Conservation (phyloP, 2,329 filamentous ascomycete species). For the Aspergillus sp. region DNA sequence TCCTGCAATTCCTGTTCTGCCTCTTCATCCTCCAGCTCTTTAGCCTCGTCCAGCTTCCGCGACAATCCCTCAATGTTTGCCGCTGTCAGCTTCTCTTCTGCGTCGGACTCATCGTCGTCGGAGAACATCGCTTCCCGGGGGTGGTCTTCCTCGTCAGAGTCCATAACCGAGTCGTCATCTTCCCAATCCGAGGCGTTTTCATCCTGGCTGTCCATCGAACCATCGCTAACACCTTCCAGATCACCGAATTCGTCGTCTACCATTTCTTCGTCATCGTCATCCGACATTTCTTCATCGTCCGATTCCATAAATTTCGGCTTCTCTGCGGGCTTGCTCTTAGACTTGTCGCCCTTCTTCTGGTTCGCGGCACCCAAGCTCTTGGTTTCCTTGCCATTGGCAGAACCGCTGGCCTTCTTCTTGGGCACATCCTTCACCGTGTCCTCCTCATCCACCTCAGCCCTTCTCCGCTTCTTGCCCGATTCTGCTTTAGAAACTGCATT, state of each 20-base stretch:
- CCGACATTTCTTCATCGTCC: slow-evolving; percentile 30
- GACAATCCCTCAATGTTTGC: slow-evolving; percentile 95
- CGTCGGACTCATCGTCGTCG: slow-evolving; percentile 84
- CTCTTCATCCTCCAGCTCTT: slow-evolving; percentile 73
- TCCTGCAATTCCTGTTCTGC: slow-evolving; percentile 83
- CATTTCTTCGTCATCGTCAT: slow-evolving; percentile 32
- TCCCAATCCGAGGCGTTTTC: slow-evolving; percentile 41
- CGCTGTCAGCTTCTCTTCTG: slow-evolving; percentile 84
- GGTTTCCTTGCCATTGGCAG: slow-evolving; percentile 21
- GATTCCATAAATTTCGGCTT: slow-evolving; percentile 35
- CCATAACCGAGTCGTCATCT: slow-evolving; percentile 58
- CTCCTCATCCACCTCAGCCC: slow-evolving; percentile 40
- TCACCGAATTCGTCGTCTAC: slow-evolving; percentile 46
- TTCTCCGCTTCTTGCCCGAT: slow-evolving; percentile 63
- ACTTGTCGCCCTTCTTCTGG: slow-evolving; percentile 23
- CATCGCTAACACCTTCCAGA: slow-evolving; percentile 36
- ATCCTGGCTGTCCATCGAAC: slow-evolving; percentile 47
- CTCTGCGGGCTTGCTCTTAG: slow-evolving; percentile 29
- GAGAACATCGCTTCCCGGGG: slow-evolving; percentile 75
- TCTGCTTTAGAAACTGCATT: slow-evolving; percentile 55
- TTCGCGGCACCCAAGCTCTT: slow-evolving; percentile 28
- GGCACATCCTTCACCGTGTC: slow-evolving; percentile 30
- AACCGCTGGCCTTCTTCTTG: slow-evolving; percentile 39
- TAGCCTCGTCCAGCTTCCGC: slow-evolving; percentile 72
- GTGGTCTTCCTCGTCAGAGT: slow-evolving; percentile 63